These are phyloP conservation scores for Metschnikowia kunwiensis DNA, from an alignment of 805 yeast species.

Conservation along the genomic window DNA sequence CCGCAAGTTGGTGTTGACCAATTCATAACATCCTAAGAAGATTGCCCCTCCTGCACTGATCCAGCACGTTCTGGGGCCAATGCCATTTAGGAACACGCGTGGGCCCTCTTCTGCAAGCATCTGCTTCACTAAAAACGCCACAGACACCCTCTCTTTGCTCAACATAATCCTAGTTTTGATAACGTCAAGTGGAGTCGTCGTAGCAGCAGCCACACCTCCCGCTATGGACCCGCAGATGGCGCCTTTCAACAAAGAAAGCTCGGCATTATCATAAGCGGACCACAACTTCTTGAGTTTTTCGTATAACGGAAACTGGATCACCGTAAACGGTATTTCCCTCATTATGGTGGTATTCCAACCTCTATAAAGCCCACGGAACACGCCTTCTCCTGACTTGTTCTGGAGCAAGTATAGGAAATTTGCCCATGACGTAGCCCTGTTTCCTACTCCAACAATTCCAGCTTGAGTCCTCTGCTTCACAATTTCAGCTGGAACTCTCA, in stretches of 20 bases:
- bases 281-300: slow-evolving; percentile 70
- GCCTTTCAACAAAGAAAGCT: slow-evolving; percentile 66
- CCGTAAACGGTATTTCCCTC: slow-evolving; percentile 95
- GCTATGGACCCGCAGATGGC: slow-evolving; percentile 82
- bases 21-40: slow-evolving; percentile 90
- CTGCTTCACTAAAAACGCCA: slow-evolving; percentile 45
- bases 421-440: slow-evolving; percentile 56
- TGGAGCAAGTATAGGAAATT: slow-evolving; percentile 61
- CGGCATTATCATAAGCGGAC: slow-evolving; percentile 41
- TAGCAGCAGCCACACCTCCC: slow-evolving; percentile 79
- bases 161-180: slow-evolving; percentile 86
- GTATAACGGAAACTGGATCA: slow-evolving; percentile 92
- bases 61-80: slow-evolving; percentile 97
- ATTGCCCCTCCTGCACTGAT: slow-evolving; percentile 98
- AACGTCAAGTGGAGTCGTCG: slow-evolving; percentile 78
- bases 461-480: slow-evolving; percentile 90
- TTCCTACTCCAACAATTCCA: slow-evolving; percentile 32
- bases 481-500: slow-evolving; percentile 96
- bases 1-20: slow-evolving; percentile 41
- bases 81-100: slow-evolving; percentile 70
- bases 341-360: slow-evolving; percentile 92
- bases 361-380: slow-evolving; percentile 73
- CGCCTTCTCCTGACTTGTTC: slow-evolving; percentile 75
- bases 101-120: slow-evolving; percentile 73
- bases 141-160: slow-evolving; percentile 46